A percentile compares a stretch with the other conserved stretches of the same genome.
Evolutionary conservation across 1,139 yeast species (phyloP).

Genomic region (Scheffersomyces parashehatae): DNA sequence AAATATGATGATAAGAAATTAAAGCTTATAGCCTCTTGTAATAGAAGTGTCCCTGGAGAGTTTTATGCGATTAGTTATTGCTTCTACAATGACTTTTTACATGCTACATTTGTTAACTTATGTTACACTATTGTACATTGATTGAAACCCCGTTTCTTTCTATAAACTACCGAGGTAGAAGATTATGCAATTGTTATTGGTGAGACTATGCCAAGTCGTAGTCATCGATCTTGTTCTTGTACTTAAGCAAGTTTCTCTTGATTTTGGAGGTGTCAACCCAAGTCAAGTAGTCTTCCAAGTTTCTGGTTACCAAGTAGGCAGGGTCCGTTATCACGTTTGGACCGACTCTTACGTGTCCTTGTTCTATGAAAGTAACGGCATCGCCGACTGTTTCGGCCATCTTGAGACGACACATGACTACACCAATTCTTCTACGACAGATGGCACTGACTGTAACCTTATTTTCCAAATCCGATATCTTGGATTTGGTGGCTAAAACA

Average conservation of each 20-base stretch:
- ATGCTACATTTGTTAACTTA: no score
- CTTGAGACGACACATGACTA: constrained; percentile 89
- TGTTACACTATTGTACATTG: constrained; percentile 6
- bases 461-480: constrained; percentile 90
- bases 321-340: constrained; percentile 96
- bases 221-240: constrained; percentile 83
- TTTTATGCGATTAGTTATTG: no score
- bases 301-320: constrained; percentile 88
- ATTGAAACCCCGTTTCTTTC: neutral
- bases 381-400: constrained; percentile 91
- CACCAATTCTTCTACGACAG: constrained; percentile 90
- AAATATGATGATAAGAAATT: no score
- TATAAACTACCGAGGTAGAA: neutral
- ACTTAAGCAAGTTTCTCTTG: constrained; percentile 83
- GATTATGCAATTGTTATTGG: neutral
- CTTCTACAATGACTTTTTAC: no score
- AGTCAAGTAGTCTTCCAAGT: constrained; percentile 93
- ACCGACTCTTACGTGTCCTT: constrained; percentile 97
- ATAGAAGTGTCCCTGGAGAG: no score
- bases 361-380: constrained; percentile 90
- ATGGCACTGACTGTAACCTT: constrained; percentile 89
- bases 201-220: constrained; percentile 54
- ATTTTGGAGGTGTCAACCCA: constrained; percentile 97
- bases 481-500: constrained; percentile 76
- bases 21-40: no score